Evolutionary conservation across 202 grass and related monocot genomes (phyloP), one percentile per base, ranked within the genome.

Genomic region (Dendrocalamus latiflorus): DNA sequence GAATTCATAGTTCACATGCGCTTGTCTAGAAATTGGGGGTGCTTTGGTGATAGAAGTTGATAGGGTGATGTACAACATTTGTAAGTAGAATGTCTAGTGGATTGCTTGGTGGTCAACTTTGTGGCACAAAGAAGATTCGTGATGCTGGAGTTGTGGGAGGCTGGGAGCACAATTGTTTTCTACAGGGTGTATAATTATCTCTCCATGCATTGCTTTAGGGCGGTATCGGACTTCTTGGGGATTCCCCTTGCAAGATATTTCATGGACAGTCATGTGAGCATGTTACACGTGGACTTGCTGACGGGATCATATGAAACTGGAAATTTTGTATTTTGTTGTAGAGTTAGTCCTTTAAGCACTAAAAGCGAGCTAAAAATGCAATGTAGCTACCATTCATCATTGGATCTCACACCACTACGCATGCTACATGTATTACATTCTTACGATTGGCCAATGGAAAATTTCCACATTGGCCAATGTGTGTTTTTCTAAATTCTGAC

Each of bases 141-240:
- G 30, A 17, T 81, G 69, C 61, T 69, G 18, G 42, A 84, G 25
- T 25, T 75, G 68, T n/a, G n/a, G n/a, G n/a, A n/a, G n/a, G n/a
- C n/a, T 22, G 22, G 28, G 39, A 24, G 15, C 45, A 47, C 4
- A 51, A 47, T 6, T 58, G 22, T 18, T 66, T 82, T 78, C 1
- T 10, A 9, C 21, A 66, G 5, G 65, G 37, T 11, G 1, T 68
- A 39, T 34, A 51, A 37, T 65, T 30, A 60, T 61, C 30, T 55
- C n/a, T 61, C 28, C 50, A 4, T 21, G 42, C 41, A 60, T 57
- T 13, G 1, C 5, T 84, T 61, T 33, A 4, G 17, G 25, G 13
- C 3, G 0, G n/a, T 67, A n/a, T 73, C 3, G 0, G 21, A 9
- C 11, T 74, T 20, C 16, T 47, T 74, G 1, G 20, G 69, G 18